Percentiles rank a stretch among this genome's conserved stretches.
Conservation (phyloP, 768 basidiomycete species). For the Naematelia aurantialba region DNA sequence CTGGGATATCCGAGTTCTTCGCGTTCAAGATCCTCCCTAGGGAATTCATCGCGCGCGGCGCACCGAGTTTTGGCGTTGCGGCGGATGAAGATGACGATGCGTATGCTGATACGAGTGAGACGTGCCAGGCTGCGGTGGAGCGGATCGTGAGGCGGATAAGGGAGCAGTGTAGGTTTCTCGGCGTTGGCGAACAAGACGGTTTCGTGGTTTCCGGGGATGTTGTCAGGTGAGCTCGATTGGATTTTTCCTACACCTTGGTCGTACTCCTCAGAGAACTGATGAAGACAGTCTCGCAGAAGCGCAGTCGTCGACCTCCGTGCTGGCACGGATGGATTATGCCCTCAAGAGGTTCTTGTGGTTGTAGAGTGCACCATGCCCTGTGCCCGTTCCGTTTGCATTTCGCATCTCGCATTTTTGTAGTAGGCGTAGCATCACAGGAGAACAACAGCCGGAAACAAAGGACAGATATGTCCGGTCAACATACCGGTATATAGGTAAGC, state of each 20-base stretch:
- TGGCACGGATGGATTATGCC: slow-evolving; percentile 90
- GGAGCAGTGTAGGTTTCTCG: slow-evolving; percentile 64
- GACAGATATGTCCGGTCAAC: no score
- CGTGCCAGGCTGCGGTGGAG: slow-evolving; percentile 73
- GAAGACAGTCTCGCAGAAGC: slow-evolving; percentile 80
- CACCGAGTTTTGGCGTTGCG: slow-evolving; percentile 7
- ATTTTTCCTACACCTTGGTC: not conserved
- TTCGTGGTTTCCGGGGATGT: slow-evolving; percentile 69
- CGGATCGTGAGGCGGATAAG: slow-evolving; percentile 68
- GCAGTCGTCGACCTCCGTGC: slow-evolving; percentile 74
- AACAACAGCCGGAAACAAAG: no score
- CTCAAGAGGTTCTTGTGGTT: slow-evolving; percentile 87
- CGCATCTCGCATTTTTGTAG: no score
- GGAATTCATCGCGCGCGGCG: slow-evolving; percentile 33
- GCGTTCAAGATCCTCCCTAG: slow-evolving; percentile 52
- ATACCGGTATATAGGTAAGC: no score
- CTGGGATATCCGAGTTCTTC: slow-evolving; percentile 40
- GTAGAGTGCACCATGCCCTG: slow-evolving; percentile 13
- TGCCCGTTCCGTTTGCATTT: no score
- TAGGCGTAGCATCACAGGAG: no score
- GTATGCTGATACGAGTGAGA: slow-evolving; percentile 58
- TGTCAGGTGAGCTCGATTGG: slow-evolving; percentile 68
- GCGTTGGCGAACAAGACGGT: slow-evolving; percentile 52
- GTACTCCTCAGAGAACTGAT: no score
- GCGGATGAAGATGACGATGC: slow-evolving; percentile 54